Evolutionary conservation across 2,329 filamentous ascomycete genomes (phyloP).

Genomic region (Kalmusia sp.): DNA sequence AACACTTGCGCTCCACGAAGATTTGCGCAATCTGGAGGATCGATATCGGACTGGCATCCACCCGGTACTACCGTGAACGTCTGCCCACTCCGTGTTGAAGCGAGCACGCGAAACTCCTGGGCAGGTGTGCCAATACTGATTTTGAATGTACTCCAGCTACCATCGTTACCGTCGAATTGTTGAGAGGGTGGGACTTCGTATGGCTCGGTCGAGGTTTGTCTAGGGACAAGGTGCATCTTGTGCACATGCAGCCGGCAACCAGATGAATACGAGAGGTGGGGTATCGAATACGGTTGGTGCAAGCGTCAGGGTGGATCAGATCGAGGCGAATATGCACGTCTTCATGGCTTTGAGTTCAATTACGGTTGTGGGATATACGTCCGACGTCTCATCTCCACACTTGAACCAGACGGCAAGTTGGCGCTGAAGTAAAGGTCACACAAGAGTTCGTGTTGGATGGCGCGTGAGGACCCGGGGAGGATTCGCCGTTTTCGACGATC

Average conservation of each 20-base stretch:
- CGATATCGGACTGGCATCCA: slow-evolving; percentile 37
- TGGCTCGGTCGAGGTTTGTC: slow-evolving; percentile 24
- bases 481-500: no score
- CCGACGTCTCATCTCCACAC: no score
- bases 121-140: slow-evolving; percentile 48
- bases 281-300: no score
- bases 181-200: slow-evolving; percentile 42
- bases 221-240: slow-evolving; percentile 30
- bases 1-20: slow-evolving; percentile 40
- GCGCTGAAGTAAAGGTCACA: no score
- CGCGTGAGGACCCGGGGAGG: no score
- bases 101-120: slow-evolving; percentile 47
- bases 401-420: no score
- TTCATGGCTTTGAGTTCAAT: no score
- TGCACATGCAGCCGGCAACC: slow-evolving; percentile 12
- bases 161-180: slow-evolving; percentile 50
- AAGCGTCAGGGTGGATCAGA: no score
- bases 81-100: slow-evolving; percentile 42
- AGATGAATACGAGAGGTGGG: background rate
- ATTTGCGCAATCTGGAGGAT: slow-evolving; percentile 37
- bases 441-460: no score
- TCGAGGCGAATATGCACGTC: no score
- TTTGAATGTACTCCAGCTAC: slow-evolving; percentile 51
- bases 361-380: no score
- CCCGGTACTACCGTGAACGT: slow-evolving; percentile 42